Evolutionary conservation across 2,329 filamentous ascomycete species (phyloP).

Genomic region (Sclerotinia spermophila): DNA sequence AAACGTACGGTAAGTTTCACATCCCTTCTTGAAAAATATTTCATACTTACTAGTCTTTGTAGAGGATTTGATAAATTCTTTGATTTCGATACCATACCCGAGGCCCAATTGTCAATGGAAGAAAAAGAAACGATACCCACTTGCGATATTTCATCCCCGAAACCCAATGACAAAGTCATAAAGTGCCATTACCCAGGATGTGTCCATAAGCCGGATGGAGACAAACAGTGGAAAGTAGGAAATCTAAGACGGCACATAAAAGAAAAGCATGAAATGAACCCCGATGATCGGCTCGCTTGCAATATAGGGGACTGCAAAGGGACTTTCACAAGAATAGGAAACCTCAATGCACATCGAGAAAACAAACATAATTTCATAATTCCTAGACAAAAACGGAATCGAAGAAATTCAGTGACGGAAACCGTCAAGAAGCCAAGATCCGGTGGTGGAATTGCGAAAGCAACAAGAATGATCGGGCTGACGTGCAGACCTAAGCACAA

Average conservation of each 20-base stretch:
- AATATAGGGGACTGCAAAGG: constrained; percentile 25
- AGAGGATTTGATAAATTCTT: background rate
- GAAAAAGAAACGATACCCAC: background rate
- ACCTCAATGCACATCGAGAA: constrained; percentile 26
- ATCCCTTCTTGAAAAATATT: background rate
- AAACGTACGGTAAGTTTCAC: background rate
- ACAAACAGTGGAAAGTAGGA: constrained; percentile 32
- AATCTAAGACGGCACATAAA: constrained; percentile 31
- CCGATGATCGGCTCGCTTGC: constrained; percentile 23
- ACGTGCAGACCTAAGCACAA: background rate
- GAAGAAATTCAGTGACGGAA: background rate
- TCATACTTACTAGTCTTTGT: background rate
- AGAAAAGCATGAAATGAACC: constrained; percentile 26
- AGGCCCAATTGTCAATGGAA: background rate
- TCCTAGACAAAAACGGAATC: background rate
- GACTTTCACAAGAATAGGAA: constrained; percentile 31
- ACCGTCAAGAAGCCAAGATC: background rate
- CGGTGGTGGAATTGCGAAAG: background rate
- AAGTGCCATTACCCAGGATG: constrained; percentile 18
- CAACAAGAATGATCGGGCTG: background rate
- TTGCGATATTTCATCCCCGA: background rate
- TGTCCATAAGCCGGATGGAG: constrained; percentile 26
- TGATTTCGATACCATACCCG: background rate
- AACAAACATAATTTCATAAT: background rate
- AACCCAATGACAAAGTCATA: background rate